Percentiles rank a stretch among this genome's conserved stretches.
phyloP scores from a whole-genome alignment of 306 rosid species.

The Castanea crenata region DNA sequence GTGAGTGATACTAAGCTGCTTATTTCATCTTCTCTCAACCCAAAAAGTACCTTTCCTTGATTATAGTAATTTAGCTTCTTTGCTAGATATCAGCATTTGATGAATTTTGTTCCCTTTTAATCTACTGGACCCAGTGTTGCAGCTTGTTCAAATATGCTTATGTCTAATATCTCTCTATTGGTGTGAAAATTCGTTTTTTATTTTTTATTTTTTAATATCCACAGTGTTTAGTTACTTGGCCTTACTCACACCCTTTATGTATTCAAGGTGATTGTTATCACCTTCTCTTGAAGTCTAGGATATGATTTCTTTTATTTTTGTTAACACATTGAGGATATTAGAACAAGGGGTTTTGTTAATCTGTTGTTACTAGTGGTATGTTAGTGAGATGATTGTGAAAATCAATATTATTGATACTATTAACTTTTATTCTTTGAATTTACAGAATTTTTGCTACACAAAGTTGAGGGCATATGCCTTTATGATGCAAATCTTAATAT shows the following conservation, averaged over 20 bases:
- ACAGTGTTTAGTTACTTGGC: slow-evolving; percentile 8
- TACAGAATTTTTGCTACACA: background rate
- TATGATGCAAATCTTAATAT: background rate
- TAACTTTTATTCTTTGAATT: background rate
- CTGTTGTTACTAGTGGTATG: background rate
- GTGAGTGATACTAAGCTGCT: slow-evolving; percentile 38
- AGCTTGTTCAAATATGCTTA: slow-evolving; percentile 29
- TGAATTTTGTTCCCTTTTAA: slow-evolving; percentile 44
- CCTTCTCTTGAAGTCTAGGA: background rate
- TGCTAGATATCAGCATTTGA: slow-evolving; percentile 41
- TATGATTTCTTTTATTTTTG: background rate
- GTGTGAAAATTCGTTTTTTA: slow-evolving; percentile 28
- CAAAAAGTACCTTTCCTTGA: slow-evolving; percentile 23
- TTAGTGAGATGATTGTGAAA: background rate
- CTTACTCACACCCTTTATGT: background rate
- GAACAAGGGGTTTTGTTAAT: background rate
- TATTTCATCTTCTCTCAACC: slow-evolving; percentile 28
- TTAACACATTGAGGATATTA: background rate
- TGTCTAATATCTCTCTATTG: slow-evolving; percentile 11
- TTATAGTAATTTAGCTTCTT: slow-evolving; percentile 36
- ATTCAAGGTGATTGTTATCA: background rate
- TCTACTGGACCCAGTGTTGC: slow-evolving; percentile 43
- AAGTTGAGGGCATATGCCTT: background rate
- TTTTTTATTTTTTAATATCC: background rate
- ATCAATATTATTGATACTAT: background rate